Conservation (phyloP, 768 basidiomycete genomes). For the Russula brevipes region DNA sequence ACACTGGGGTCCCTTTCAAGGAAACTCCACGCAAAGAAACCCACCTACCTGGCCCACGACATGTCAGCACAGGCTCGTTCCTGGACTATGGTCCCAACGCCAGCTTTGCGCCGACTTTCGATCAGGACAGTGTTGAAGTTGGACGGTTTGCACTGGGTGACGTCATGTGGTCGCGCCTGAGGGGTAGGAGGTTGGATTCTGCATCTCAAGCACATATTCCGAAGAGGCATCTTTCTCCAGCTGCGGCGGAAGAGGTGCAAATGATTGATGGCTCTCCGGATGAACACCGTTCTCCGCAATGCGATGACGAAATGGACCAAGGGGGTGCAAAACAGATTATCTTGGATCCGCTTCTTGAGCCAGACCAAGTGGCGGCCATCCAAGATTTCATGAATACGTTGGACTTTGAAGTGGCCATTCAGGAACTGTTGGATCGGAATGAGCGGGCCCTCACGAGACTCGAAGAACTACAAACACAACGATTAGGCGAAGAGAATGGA, state of each 20-base stretch:
- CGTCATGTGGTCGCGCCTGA: constrained; percentile 48
- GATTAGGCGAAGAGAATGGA: constrained; percentile 45
- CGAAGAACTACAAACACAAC: constrained; percentile 56
- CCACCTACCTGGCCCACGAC: constrained; percentile 46
- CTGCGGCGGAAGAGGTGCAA: not conserved
- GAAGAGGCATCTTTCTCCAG: not conserved
- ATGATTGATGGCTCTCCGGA: constrained; percentile 9
- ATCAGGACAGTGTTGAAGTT: constrained; percentile 69
- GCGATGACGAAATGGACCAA: constrained; percentile 21
- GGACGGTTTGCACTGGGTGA: constrained; percentile 59
- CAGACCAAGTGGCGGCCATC: constrained; percentile 51
- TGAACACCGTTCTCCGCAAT: constrained; percentile 21
- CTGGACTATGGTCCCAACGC: constrained; percentile 74
- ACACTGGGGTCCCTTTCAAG: constrained; percentile 56
- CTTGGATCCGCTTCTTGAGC: constrained; percentile 51
- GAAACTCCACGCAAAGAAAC: constrained; percentile 39
- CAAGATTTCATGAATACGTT: constrained; percentile 56
- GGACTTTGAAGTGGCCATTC: constrained; percentile 63
- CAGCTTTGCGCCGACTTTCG: constrained; percentile 75
- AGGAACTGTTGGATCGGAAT: constrained; percentile 64
- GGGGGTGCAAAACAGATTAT: constrained; percentile 35
- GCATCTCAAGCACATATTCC: constrained; percentile 25
- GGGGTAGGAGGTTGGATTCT: constrained; percentile 34
- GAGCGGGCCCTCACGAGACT: constrained; percentile 57
- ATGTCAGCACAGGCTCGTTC: constrained; percentile 59